Evolutionary conservation across 371 early-diverging fungal genomes (phyloP).

Genomic region (Blakeslea trispora): DNA sequence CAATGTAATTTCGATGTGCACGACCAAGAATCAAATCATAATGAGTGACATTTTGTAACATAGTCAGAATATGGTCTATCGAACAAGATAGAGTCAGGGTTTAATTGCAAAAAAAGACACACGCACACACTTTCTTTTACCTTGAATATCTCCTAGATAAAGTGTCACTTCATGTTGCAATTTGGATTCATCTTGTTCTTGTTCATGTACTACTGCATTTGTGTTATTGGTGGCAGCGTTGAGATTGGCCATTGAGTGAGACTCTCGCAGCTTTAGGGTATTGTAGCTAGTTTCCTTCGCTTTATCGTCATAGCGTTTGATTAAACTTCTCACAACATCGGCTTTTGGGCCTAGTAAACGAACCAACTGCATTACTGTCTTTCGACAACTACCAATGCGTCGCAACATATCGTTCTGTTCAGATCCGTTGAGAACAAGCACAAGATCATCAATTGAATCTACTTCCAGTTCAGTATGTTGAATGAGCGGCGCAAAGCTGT

Average conservation of each 20-base stretch:
- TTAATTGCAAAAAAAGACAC: not conserved
- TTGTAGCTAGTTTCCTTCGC: slow-evolving; percentile 39
- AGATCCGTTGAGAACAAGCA: slow-evolving; percentile 66
- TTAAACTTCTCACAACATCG: slow-evolving; percentile 77
- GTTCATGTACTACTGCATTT: not conserved
- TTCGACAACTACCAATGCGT: slow-evolving; percentile 83
- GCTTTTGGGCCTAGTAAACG: slow-evolving; percentile 79
- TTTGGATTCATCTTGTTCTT: slow-evolving; percentile 27
- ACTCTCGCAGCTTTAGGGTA: slow-evolving; percentile 10
- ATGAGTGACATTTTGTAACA: slow-evolving; percentile 89
- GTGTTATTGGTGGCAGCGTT: slow-evolving; percentile 2
- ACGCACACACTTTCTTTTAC: slow-evolving; percentile 32
- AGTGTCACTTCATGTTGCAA: slow-evolving; percentile 55
- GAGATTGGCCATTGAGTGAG: not conserved
- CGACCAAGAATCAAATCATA: slow-evolving; percentile 89
- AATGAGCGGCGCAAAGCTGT: slow-evolving; percentile 82
- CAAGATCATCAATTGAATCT: slow-evolving; percentile 90
- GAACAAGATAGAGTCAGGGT: not conserved
- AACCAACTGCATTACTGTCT: slow-evolving; percentile 77
- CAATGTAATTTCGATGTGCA: slow-evolving; percentile 93
- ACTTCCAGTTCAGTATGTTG: slow-evolving; percentile 83
- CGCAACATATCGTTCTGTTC: slow-evolving; percentile 89
- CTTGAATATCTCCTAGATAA: slow-evolving; percentile 92
- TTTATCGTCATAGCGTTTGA: slow-evolving; percentile 61
- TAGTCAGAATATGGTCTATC: slow-evolving; percentile 92